Evolutionary conservation across 129 eudicot species (phyloP).

Genomic region (Heracleum sosnowskyi): DNA sequence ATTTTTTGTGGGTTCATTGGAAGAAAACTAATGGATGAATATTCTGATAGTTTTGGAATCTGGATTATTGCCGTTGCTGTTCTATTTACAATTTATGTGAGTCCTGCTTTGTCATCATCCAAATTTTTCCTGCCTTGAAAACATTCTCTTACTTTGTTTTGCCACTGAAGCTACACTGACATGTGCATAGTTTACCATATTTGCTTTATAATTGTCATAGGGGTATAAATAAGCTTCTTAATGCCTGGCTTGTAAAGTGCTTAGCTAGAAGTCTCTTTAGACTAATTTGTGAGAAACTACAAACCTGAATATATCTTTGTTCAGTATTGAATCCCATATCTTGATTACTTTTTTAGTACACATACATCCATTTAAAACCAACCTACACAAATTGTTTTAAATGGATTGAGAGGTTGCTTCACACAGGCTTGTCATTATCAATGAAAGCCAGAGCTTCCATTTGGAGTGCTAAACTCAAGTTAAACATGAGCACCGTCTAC

Average conservation of each 20-base stretch:
- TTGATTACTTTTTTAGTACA: neutral
- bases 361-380: neutral
- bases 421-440: neutral
- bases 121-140: neutral
- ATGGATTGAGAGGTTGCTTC: neutral
- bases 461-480: neutral
- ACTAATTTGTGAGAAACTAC: neutral
- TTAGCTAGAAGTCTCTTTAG: neutral
- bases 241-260: neutral
- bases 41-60: conserved; percentile 50
- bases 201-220: neutral
- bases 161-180: neutral
- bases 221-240: neutral
- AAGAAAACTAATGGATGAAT: conserved; percentile 53
- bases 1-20: conserved; percentile 64
- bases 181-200: neutral
- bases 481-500: neutral
- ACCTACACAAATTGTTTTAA: neutral
- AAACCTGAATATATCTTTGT: neutral
- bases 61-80: conserved; percentile 39
- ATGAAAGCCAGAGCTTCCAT: neutral
- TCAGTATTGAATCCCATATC: neutral
- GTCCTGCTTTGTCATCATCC: conserved; percentile 13
- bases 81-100: conserved; percentile 53
- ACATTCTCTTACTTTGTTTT: neutral